Evolutionary conservation across 2,329 filamentous ascomycete species (phyloP).

Genomic region (Apiospora marii): DNA sequence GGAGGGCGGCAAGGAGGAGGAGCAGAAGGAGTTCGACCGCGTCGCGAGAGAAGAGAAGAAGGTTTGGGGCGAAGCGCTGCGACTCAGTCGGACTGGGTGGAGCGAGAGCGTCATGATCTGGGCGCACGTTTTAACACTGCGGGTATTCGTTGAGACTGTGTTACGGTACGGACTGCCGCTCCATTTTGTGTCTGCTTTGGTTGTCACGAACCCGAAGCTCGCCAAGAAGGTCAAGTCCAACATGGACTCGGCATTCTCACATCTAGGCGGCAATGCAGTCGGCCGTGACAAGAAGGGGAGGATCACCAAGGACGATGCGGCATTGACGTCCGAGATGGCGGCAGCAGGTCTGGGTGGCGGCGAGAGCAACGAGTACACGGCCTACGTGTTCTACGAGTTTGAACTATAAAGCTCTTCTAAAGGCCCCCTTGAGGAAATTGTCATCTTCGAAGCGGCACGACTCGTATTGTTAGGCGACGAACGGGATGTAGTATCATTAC

Average conservation of each 20-base stretch:
- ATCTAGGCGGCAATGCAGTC: slow-evolving; percentile 93
- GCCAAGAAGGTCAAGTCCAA: slow-evolving; percentile 80
- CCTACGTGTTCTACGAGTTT: slow-evolving; percentile 97
- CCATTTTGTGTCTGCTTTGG: slow-evolving; percentile 83
- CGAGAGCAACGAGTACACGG: slow-evolving; percentile 86
- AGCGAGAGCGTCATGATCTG: slow-evolving; percentile 96
- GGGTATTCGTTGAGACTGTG: slow-evolving; percentile 98
- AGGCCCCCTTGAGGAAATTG: slow-evolving; percentile 8
- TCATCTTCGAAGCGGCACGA: not conserved
- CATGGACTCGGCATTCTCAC: slow-evolving; percentile 86
- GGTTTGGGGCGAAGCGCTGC: slow-evolving; percentile 89
- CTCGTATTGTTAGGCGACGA: not conserved
- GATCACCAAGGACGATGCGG: slow-evolving; percentile 87
- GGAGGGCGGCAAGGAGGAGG: slow-evolving; percentile 87
- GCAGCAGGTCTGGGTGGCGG: slow-evolving; percentile 69
- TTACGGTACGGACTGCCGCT: slow-evolving; percentile 91
- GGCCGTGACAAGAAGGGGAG: slow-evolving; percentile 92
- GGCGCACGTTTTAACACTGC: slow-evolving; percentile 88
- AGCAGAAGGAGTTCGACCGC: slow-evolving; percentile 84
- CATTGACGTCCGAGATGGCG: slow-evolving; percentile 82
- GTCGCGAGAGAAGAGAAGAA: slow-evolving; percentile 83
- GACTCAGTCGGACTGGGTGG: slow-evolving; percentile 90
- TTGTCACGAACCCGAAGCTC: slow-evolving; percentile 86
- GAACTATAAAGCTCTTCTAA: slow-evolving; percentile 61
- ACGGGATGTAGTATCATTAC: slow-evolving; percentile 5